These are phyloP conservation scores for Neurospora sp. DNA, from an alignment of 495 filamentous ascomycete species.

Conservation along the genomic window DNA sequence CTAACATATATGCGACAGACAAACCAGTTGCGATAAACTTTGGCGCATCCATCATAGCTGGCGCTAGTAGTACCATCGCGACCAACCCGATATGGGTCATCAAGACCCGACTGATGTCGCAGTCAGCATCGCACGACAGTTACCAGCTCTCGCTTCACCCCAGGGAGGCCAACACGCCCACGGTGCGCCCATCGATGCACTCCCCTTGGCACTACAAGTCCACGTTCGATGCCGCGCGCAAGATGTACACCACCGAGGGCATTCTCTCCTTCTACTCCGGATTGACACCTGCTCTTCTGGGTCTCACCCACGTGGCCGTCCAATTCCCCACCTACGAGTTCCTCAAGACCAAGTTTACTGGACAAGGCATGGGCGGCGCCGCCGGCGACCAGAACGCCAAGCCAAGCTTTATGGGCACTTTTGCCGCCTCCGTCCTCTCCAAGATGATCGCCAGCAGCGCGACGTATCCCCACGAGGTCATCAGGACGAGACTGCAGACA, in stretches of 20 bases:
- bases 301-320: slow-evolving; percentile 90
- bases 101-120: slow-evolving; percentile 95
- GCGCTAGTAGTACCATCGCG: slow-evolving; percentile 81
- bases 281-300: slow-evolving; percentile 81
- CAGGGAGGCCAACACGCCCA: slow-evolving; percentile 35
- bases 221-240: slow-evolving; percentile 80
- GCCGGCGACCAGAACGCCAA: slow-evolving; percentile 23
- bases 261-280: slow-evolving; percentile 90
- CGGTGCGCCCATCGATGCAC: slow-evolving; percentile 37
- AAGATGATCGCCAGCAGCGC: slow-evolving; percentile 91
- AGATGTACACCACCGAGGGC: slow-evolving; percentile 90
- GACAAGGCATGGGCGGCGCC: slow-evolving; percentile 65
- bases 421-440: slow-evolving; percentile 82
- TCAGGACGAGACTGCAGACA: slow-evolving; percentile 81
- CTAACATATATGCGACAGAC: slow-evolving; percentile 14
- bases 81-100: slow-evolving; percentile 99
- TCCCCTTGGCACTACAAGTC: slow-evolving; percentile 81
- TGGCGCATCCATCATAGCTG: slow-evolving; percentile 77
- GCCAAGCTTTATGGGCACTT: slow-evolving; percentile 53
- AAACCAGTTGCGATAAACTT: slow-evolving; percentile 42
- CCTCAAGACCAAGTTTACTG: slow-evolving; percentile 83
- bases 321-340: slow-evolving; percentile 96
- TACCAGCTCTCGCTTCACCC: slow-evolving; percentile 31
- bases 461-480: slow-evolving; percentile 95
- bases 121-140: slow-evolving; percentile 37